Conservation (phyloP, 2,329 filamentous ascomycete genomes). For the Penicillium sp. region DNA sequence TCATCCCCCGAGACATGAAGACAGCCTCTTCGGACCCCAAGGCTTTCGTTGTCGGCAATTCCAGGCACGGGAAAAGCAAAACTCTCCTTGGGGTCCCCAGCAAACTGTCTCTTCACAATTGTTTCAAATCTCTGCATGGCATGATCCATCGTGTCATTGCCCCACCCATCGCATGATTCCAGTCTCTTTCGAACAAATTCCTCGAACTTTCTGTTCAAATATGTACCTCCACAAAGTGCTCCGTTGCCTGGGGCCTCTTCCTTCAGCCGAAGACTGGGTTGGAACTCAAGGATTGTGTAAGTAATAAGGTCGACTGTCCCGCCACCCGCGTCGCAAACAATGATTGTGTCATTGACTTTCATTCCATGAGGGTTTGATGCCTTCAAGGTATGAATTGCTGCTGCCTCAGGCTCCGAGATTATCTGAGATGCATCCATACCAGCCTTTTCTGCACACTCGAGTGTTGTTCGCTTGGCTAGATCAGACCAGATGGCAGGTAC, state of each 20-base stretch:
- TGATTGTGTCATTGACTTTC: too few relatives aligned
- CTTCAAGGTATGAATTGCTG: slow-evolving; percentile 19
- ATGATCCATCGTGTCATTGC: slow-evolving; percentile 26
- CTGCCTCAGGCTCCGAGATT: slow-evolving; percentile 28
- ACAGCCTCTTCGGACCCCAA: slow-evolving; percentile 23
- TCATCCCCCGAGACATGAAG: slow-evolving; percentile 19
- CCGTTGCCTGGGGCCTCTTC: slow-evolving; percentile 29
- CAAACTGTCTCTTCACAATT: slow-evolving; percentile 26
- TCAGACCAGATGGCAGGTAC: slow-evolving; percentile 35
- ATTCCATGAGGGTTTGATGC: too few relatives aligned
- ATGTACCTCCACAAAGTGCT: slow-evolving; percentile 29
- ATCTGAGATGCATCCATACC: slow-evolving; percentile 12
- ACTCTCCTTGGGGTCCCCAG: slow-evolving; percentile 15
- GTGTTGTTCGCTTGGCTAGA: slow-evolving; percentile 21
- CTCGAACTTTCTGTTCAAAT: slow-evolving; percentile 31
- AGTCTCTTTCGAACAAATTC: slow-evolving; percentile 21
- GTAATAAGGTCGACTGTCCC: slow-evolving; percentile 35
- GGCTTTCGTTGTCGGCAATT: slow-evolving; percentile 17
- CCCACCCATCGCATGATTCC: slow-evolving; percentile 20
- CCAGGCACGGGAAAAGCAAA: slow-evolving; percentile 28
- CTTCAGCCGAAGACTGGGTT: slow-evolving; percentile 25
- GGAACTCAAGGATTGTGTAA: slow-evolving; percentile 26
- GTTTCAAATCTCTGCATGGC: slow-evolving; percentile 30
- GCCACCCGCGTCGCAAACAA: slow-evolving; percentile 32
- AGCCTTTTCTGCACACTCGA: slow-evolving; percentile 16